Evolutionary conservation across 1,284 basidiomycete genomes (phyloP), one percentile per base, ranked within the genome.

Genomic region (Pulchroboletus neoregius): DNA sequence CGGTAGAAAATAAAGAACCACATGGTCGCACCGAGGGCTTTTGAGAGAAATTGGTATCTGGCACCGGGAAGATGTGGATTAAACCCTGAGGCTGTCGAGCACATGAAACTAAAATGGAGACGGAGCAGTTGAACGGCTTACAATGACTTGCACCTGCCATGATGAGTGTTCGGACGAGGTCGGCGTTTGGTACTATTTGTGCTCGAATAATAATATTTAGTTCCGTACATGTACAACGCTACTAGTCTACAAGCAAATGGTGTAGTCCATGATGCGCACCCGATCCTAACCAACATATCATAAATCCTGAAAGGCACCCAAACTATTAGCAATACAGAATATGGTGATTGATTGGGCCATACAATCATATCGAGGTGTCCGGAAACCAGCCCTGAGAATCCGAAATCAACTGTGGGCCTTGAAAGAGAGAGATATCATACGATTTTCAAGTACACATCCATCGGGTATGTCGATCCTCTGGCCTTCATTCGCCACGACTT

Each of bases 1-100:
- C 91, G 83, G 71, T 94, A 95, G 75, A 95, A 94, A 68, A 95
- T 90, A 77, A 94, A 96, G 82, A 95, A 95, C 91, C 91, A 95
- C 92, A 95, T 95, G 34, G 84, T 81, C 31, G 91, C 92, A 48
- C 92, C 93, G 48, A 95, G 74, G 43, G 82, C 80, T 69, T 93
- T 94, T 33, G 87, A 80, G 28, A 94, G 76, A 65, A 91, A 80
- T 52, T 79, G 81, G 69, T 92, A 81, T 61, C 76, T 79, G 59
- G 83, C 74, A 18, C 86, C 82, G 33, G 91, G 89, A 32, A 91
- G 74, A 67, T 91, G 90, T 33, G 91, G 91, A 67, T 91, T 75
- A 62, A 92, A 94, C 58, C 88, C 91, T 71, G 80, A 70, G 53
- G 72, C 81, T 81, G 37, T 40, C 13, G 10, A 23, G 26, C 6